Conservation (phyloP, 306 rosid genomes). For the Fragaria ananassa region DNA sequence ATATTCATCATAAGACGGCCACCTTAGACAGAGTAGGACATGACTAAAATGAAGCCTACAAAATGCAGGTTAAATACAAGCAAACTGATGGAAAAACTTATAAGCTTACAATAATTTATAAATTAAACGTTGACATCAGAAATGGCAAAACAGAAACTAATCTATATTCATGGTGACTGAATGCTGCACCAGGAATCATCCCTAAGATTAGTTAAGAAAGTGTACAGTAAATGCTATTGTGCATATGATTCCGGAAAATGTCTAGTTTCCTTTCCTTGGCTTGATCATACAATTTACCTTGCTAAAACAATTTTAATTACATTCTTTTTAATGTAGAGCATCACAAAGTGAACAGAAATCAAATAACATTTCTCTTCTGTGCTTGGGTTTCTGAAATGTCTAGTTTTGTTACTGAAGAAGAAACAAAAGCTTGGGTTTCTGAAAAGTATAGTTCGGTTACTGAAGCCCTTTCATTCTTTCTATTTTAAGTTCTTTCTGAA, state of each 20-base stretch:
- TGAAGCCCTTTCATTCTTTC: too few relatives aligned
- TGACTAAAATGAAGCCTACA: not conserved
- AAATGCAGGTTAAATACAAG: not conserved
- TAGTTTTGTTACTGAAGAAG: too few relatives aligned
- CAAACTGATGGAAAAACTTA: not conserved
- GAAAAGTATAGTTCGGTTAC: too few relatives aligned
- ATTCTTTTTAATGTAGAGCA: not conserved
- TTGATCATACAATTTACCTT: not conserved
- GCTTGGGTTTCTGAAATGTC: not conserved
- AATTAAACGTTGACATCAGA: not conserved
- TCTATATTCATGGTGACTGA: constrained; percentile 1
- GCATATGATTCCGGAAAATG: not conserved
- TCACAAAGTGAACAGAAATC: not conserved
- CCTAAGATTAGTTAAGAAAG: not conserved
- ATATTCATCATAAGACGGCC: not conserved
- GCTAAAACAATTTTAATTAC: not conserved
- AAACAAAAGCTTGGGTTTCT: too few relatives aligned
- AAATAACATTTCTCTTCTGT: not conserved
- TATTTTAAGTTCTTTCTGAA: too few relatives aligned
- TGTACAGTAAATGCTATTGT: not conserved
- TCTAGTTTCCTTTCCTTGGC: not conserved
- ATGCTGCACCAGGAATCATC: not conserved
- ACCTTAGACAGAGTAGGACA: not conserved
- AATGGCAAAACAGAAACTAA: not conserved
- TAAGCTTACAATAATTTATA: not conserved